These are phyloP conservation scores for Pythium phragmitis DNA, from an alignment of 352 stramenopile genomes.

Conservation along the genomic window DNA sequence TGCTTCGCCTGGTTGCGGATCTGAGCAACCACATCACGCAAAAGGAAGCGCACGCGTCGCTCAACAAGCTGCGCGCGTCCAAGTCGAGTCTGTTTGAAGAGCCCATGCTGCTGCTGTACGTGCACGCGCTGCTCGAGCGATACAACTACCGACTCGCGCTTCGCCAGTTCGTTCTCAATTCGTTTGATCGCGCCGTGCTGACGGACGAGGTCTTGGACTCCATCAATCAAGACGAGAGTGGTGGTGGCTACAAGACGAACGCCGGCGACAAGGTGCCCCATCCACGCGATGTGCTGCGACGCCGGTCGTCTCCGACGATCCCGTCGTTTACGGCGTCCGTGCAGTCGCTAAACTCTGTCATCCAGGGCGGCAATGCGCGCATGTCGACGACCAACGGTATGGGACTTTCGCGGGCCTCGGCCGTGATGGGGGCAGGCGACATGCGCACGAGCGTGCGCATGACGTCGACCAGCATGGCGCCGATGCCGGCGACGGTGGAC, in stretches of 20 bases:
- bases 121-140: conserved; percentile 78
- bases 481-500: conserved; percentile 37
- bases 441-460: conserved; percentile 56
- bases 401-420: conserved; percentile 11
- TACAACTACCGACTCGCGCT: conserved; percentile 86
- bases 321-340: conserved; percentile 85
- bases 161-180: conserved; percentile 85
- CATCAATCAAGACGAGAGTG: conserved; percentile 33
- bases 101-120: conserved; percentile 76
- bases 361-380: conserved; percentile 54
- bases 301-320: conserved; percentile 83
- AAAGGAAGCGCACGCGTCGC: conserved; percentile 82
- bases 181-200: conserved; percentile 69
- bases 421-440: conserved; percentile 29
- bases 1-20: conserved; percentile 75
- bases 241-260: conserved; percentile 45
- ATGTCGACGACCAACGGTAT: conserved; percentile 45
- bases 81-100: conserved; percentile 82
- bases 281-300: conserved; percentile 52
- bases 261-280: conserved; percentile 45
- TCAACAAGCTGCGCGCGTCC: conserved; percentile 79
- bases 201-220: conserved; percentile 80
- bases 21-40: conserved; percentile 90
- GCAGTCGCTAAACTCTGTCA: conserved; percentile 75
- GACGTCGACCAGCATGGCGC: conserved; percentile 27